A percentile compares a stretch with the other conserved stretches of the same genome.
Conservation (phyloP, 768 basidiomycete species). For the Hirschioporus abietinus region DNA sequence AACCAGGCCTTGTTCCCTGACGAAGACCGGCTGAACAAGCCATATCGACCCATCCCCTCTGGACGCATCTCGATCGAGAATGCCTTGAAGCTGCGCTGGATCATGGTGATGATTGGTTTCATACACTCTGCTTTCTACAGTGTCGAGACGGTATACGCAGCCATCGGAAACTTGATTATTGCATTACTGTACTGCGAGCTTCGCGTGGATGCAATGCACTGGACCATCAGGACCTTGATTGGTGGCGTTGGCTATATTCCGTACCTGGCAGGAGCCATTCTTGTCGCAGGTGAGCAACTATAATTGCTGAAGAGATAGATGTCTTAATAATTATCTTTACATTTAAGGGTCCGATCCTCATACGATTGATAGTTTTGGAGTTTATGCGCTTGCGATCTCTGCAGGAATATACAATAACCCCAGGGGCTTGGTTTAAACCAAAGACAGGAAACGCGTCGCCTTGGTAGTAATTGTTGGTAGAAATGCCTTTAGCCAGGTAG, state of each 20-base stretch:
- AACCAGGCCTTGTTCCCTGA: slow-evolving; percentile 21
- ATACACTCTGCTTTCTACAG: slow-evolving; percentile 29
- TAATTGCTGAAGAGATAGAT: too few species aligned
- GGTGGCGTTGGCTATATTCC: slow-evolving; percentile 34
- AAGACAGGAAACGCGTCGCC: too few species aligned
- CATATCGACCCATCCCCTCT: slow-evolving; percentile 21
- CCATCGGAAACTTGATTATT: slow-evolving; percentile 28
- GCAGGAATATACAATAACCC: too few species aligned
- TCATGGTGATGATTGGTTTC: slow-evolving; percentile 26
- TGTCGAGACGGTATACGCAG: slow-evolving; percentile 25
- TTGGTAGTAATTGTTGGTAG: too few species aligned
- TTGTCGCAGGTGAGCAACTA: slow-evolving; percentile 29
- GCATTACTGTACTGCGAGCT: slow-evolving; percentile 35
- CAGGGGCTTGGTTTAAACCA: too few species aligned
- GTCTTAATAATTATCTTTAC: too few species aligned
- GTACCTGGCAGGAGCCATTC: slow-evolving; percentile 32
- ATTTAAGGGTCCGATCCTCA: too few species aligned
- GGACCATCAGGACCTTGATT: slow-evolving; percentile 33
- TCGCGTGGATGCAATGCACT: slow-evolving; percentile 28
- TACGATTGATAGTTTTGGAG: too few species aligned
- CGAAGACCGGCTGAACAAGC: slow-evolving; percentile 23
- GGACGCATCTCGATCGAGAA: slow-evolving; percentile 16
- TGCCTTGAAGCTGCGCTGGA: slow-evolving; percentile 21
- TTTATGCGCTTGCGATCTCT: too few species aligned
- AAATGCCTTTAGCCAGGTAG: too few species aligned